Base-by-base conservation (phyloP, 352 stramenopile genomes). In the Phytophthora pisi region DNA sequence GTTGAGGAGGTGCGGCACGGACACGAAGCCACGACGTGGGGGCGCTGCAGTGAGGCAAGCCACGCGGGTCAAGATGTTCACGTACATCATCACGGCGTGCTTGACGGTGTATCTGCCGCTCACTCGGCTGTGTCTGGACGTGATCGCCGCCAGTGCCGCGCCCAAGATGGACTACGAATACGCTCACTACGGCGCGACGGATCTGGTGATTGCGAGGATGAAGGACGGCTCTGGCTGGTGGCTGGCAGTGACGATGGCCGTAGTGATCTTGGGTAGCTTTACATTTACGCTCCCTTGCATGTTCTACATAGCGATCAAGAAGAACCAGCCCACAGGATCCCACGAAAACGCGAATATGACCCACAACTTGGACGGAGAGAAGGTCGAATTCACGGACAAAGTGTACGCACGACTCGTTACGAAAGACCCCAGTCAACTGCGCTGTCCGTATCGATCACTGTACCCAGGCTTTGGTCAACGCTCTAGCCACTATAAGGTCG, bases 21-120 rank as follows among this genome's bases (percentile, higher is more conserved):
- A 24, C 43, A 50, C 43, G 43, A 50, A n/a, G 43, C 43, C 9
- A 50, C 43, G 3, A 50, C n/a, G n/a, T 50, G 43, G 43, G 43
- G 24, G 43, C 43, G 5, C 5, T 50, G 43, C 43, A 50, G 43
- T 50, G 43, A 24, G 43, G 43, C 43, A 50, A 26, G 43, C 43
- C 8, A 50, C 43, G 43, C n/a, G 43, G 9, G 18, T 50, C 43
- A 50, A 50, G 16, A 24, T 50, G 43, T 50, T 50, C 43, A 50
- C 43, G n/a, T 50, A 50, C 43, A 18, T 50, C 43, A 50, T 50
- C 6, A 50, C 43, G 8, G 43, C 43, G n/a, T 50, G 43, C 13
- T 26, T 50, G 43, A 50, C 43, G 43, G 43, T 50, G 7, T 50
- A 50, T 26, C 43, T 50, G 18, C 43, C 43, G 43, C 43, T 50